phyloP scores from a whole-genome alignment of 2,329 filamentous ascomycete species.

The Dendryphion nanum region DNA sequence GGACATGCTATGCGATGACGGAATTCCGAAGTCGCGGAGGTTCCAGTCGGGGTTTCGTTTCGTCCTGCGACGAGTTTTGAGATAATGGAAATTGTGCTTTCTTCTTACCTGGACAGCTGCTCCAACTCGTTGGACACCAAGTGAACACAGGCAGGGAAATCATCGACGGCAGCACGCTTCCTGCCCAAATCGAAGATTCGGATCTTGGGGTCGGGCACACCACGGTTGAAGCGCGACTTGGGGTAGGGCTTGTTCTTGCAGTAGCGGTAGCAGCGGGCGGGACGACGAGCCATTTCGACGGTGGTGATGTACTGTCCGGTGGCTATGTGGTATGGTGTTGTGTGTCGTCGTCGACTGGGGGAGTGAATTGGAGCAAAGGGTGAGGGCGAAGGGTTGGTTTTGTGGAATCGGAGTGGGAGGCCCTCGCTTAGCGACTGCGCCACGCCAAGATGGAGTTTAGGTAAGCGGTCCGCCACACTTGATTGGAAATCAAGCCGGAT shows the following conservation, averaged over 20 bases:
- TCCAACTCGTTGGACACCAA: conserved; percentile 99
- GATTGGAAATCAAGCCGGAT: too few relatives aligned
- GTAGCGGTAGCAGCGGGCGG: conserved; percentile 99
- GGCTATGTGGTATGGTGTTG: neutral
- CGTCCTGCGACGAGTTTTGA: too few relatives aligned
- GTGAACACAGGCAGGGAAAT: conserved; percentile 98
- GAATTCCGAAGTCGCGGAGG: too few relatives aligned
- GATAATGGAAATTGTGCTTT: too few relatives aligned
- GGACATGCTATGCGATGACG: too few relatives aligned
- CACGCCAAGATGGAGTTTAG: too few relatives aligned
- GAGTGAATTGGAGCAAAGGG: too few relatives aligned
- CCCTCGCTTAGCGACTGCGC: neutral
- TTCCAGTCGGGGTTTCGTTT: too few relatives aligned
- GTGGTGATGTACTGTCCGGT: conserved; percentile 39
- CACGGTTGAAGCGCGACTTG: conserved; percentile 99
- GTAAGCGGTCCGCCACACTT: too few relatives aligned
- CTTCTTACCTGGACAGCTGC: conserved; percentile 99
- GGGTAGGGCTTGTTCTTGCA: conserved; percentile 99
- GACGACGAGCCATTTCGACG: conserved; percentile 98
- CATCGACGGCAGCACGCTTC: conserved; percentile 98
- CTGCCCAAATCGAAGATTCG: conserved; percentile 98
- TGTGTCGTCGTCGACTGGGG: neutral
- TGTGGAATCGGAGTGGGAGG: neutral
- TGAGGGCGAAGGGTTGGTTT: too few relatives aligned
- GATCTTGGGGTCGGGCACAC: conserved; percentile 81